Conservation (phyloP, 768 basidiomycete genomes). For the Trametes villosa region DNA sequence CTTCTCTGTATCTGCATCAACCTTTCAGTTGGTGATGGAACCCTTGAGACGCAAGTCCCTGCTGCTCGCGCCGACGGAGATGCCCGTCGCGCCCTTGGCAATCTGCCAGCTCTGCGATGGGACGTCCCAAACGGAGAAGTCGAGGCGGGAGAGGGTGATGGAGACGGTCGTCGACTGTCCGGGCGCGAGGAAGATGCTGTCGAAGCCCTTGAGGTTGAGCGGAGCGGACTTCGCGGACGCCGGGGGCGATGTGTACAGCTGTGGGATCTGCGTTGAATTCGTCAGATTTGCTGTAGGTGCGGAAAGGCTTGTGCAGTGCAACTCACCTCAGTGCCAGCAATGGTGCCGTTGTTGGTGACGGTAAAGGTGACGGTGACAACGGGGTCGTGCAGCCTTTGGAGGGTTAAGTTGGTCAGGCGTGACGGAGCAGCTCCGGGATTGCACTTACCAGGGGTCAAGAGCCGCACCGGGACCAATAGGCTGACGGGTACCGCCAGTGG, state of each 20-base stretch:
- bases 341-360: slow-evolving; percentile 41
- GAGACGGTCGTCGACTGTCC: slow-evolving; percentile 52
- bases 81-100: slow-evolving; percentile 50
- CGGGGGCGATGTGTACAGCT: slow-evolving; percentile 71
- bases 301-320: no score
- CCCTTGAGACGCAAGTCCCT: slow-evolving; percentile 55
- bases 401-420: neutral
- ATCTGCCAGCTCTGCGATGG: slow-evolving; percentile 58
- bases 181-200: slow-evolving; percentile 41
- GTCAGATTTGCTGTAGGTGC: no score
- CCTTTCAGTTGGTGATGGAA: slow-evolving; percentile 31
- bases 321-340: slow-evolving; percentile 37
- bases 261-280: slow-evolving; percentile 55
- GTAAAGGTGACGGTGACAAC: slow-evolving; percentile 39
- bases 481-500: slow-evolving; percentile 30
- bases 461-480: slow-evolving; percentile 19
- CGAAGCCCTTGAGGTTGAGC: slow-evolving; percentile 40
- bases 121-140: slow-evolving; percentile 60
- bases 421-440: slow-evolving; percentile 27
- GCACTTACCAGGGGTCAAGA: slow-evolving; percentile 25
- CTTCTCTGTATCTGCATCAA: no score
- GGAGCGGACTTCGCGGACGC: slow-evolving; percentile 37
- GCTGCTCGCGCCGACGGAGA: slow-evolving; percentile 29
- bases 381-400: slow-evolving; percentile 33
- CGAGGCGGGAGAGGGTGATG: slow-evolving; percentile 52